A percentile compares a stretch with the other conserved stretches of the same genome.
Conservation (phyloP, 2,329 filamentous ascomycete genomes). For the Fusarium abutilonis region DNA sequence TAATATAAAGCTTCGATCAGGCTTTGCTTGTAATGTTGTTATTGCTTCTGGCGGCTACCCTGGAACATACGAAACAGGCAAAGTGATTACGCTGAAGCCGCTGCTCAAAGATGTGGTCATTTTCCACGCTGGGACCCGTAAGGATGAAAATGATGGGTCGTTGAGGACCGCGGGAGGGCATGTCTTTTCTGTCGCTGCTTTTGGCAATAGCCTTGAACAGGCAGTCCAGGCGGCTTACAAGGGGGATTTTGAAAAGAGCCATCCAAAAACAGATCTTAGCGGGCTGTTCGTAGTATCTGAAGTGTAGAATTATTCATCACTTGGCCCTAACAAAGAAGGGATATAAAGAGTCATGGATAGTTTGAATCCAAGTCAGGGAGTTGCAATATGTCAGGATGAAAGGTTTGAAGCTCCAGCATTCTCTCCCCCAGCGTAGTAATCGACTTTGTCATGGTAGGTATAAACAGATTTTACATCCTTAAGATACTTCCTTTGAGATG, state of each 20-base stretch:
- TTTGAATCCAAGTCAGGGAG: no score
- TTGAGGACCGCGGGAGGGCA: constrained; percentile 81
- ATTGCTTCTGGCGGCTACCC: constrained; percentile 88
- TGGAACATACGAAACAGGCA: constrained; percentile 79
- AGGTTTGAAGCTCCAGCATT: no score
- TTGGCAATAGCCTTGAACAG: constrained; percentile 71
- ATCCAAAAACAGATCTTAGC: no score
- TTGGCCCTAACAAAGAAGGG: no score
- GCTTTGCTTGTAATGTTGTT: constrained; percentile 83
- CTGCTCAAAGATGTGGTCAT: constrained; percentile 65
- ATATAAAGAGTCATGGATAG: no score
- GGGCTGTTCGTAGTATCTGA: no score
- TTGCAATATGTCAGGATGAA: no score
- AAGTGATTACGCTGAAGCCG: constrained; percentile 55
- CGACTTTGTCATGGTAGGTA: no score
- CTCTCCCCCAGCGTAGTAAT: no score
- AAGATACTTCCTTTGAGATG: no score
- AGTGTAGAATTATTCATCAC: no score
- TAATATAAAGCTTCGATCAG: constrained; percentile 68
- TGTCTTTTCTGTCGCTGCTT: constrained; percentile 85
- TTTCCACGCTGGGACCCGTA: constrained; percentile 85
- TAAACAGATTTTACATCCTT: no score
- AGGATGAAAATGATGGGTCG: constrained; percentile 58
- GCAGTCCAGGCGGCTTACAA: constrained; percentile 83
- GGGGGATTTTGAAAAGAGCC: constrained; percentile 41